Conservation (phyloP, 176 grass and related monocot species). For the Paspalum vaginatum region DNA sequence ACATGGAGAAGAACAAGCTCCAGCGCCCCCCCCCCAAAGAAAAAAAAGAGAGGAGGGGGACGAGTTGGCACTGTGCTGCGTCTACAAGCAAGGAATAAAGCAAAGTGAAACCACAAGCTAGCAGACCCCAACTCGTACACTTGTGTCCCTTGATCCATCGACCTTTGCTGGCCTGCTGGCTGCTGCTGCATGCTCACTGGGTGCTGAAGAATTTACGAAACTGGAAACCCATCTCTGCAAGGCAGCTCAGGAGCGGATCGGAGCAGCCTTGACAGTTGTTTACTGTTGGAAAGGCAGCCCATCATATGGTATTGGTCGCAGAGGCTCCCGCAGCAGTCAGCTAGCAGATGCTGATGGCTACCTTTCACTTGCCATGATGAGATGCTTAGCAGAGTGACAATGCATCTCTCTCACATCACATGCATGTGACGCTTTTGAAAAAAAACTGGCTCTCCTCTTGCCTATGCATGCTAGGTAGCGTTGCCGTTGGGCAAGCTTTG, state of each 20-base stretch:
- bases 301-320: slow-evolving; percentile 29
- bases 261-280: slow-evolving; percentile 46
- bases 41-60: not conserved
- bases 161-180: slow-evolving; percentile 7
- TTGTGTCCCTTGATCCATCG: slow-evolving; percentile 27
- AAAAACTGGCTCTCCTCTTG: slow-evolving; percentile 3
- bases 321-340: slow-evolving; percentile 10
- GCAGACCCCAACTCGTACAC: slow-evolving; percentile 23
- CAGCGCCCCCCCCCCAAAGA: too few relatives aligned
- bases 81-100: slow-evolving; percentile 67
- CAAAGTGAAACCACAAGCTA: slow-evolving; percentile 12
- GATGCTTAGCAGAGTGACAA: slow-evolving; percentile 37
- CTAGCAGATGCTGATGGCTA: slow-evolving; percentile 26
- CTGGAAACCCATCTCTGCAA: slow-evolving; percentile 30
- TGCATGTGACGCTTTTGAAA: slow-evolving; percentile 44
- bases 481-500: too few relatives aligned
- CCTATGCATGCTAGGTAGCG: not conserved
- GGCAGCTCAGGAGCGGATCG: slow-evolving; percentile 22
- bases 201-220: not conserved
- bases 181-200: not conserved
- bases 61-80: slow-evolving; percentile 14
- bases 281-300: slow-evolving; percentile 38
- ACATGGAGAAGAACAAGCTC: slow-evolving; percentile 1
- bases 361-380: slow-evolving; percentile 53
- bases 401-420: slow-evolving; percentile 35